A percentile compares a stretch with the other conserved stretches of the same genome.
These are phyloP conservation scores for Fermentozyma sake DNA, from an alignment of 1,139 yeast genomes.

Conservation along the genomic window DNA sequence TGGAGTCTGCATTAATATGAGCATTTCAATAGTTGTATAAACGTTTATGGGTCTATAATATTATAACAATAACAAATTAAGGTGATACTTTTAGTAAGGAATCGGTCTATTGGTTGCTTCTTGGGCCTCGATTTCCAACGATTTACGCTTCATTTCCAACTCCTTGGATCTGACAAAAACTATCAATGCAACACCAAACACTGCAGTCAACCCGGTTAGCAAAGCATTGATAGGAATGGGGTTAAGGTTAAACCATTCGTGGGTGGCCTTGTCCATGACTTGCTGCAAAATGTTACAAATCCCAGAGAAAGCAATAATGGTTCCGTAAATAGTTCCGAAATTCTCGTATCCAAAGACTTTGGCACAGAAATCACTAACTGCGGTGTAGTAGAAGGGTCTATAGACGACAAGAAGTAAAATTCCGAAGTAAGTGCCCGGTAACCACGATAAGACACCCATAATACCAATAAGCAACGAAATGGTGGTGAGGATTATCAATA, in stretches of 20 bases:
- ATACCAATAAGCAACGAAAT: slow-evolving; percentile 63
- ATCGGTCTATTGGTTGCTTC: slow-evolving; percentile 47
- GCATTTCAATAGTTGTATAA: too few species aligned
- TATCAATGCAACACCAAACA: slow-evolving; percentile 52
- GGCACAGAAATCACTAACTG: slow-evolving; percentile 86
- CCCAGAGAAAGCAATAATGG: slow-evolving; percentile 79
- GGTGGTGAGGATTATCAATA: slow-evolving; percentile 47
- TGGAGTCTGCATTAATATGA: slow-evolving; percentile 3
- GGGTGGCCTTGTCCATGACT: slow-evolving; percentile 64
- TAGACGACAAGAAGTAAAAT: slow-evolving; percentile 71
- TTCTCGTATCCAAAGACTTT: slow-evolving; percentile 91
- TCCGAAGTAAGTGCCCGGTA: slow-evolving; percentile 55
- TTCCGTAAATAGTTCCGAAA: slow-evolving; percentile 89
- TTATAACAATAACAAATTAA: slow-evolving; percentile 1
- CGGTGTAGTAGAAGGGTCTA: slow-evolving; percentile 89
- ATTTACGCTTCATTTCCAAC: slow-evolving; percentile 43
- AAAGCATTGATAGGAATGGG: slow-evolving; percentile 71
- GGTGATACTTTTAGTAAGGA: slow-evolving; percentile 43
- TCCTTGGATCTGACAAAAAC: slow-evolving; percentile 53
- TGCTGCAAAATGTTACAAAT: slow-evolving; percentile 70
- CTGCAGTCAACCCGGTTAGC: slow-evolving; percentile 48
- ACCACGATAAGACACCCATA: slow-evolving; percentile 55
- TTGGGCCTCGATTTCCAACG: slow-evolving; percentile 61
- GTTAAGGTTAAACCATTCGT: slow-evolving; percentile 59
- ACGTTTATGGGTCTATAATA: too few species aligned